phyloP scores from a whole-genome alignment of 129 eudicot genomes.

The Saposhnikovia divaricata region DNA sequence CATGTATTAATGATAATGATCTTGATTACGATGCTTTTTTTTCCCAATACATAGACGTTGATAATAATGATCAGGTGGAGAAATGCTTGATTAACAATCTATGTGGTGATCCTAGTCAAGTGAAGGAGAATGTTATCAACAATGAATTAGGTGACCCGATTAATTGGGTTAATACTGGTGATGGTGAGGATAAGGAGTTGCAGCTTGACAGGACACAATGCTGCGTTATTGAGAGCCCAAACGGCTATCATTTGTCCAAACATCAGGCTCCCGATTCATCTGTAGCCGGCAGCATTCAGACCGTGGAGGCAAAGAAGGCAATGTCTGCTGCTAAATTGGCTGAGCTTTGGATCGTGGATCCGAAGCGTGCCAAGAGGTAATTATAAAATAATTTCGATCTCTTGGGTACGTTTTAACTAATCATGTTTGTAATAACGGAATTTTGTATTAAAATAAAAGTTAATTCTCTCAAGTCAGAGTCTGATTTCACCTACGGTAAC shows the following conservation, averaged over 20 bases:
- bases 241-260: not conserved
- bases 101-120: not conserved
- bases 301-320: not conserved
- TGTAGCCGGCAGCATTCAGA: not conserved
- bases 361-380: not conserved
- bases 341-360: conserved; percentile 3
- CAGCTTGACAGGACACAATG: not conserved
- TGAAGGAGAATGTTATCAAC: not conserved
- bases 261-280: not conserved
- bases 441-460: no score
- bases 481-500: no score
- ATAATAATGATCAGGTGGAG: not conserved
- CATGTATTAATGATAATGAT: not conserved
- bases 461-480: no score
- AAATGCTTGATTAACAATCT: not conserved
- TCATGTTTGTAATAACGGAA: not conserved
- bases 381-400: not conserved
- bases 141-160: not conserved
- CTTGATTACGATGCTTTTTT: not conserved
- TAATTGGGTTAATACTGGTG: not conserved
- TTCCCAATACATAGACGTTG: not conserved
- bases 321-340: conserved; percentile 6
- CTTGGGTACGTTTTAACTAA: not conserved
- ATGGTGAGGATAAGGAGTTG: not conserved
- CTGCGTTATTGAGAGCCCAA: not conserved